Conservation (phyloP, 2,329 filamentous ascomycete species). For the Apiospora marii region DNA sequence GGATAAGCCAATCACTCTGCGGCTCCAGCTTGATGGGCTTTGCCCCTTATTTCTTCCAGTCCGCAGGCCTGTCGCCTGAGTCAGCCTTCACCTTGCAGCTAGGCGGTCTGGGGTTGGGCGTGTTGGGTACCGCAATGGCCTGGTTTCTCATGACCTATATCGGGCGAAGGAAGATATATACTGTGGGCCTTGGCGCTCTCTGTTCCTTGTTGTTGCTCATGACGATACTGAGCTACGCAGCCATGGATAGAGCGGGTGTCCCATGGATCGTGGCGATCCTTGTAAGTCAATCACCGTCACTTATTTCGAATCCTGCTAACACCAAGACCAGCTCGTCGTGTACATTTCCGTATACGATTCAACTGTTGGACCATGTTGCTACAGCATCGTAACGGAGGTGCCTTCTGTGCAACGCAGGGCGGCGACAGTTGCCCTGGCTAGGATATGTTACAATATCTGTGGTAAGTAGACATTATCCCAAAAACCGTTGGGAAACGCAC, state of each 20-base stretch:
- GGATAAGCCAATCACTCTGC: constrained; percentile 35
- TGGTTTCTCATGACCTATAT: constrained; percentile 29
- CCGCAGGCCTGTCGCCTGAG: constrained; percentile 34
- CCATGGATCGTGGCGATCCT: constrained; percentile 26
- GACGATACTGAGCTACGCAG: constrained; percentile 24
- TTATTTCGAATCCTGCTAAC: constrained; percentile 12
- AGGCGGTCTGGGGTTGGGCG: constrained; percentile 20
- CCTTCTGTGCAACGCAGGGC: constrained; percentile 28
- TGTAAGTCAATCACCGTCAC: constrained; percentile 17
- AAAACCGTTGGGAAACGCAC: too few species aligned
- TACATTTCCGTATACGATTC: constrained; percentile 28
- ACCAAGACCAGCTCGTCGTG: constrained; percentile 23
- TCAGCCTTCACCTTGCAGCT: constrained; percentile 27
- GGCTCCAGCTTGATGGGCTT: constrained; percentile 37
- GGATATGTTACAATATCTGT: constrained; percentile 30
- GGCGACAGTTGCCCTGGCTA: constrained; percentile 27
- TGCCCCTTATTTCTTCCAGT: constrained; percentile 42
- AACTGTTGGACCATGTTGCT: constrained; percentile 29
- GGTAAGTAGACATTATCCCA: neutral
- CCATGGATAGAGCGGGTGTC: neutral
- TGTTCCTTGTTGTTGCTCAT: constrained; percentile 25
- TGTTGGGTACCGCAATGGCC: constrained; percentile 24
- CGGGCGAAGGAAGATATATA: constrained; percentile 29
- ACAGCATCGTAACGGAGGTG: constrained; percentile 28
- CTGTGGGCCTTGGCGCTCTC: constrained; percentile 26